These are phyloP conservation scores for Backusella tuberculispora DNA, from an alignment of 192 early-diverging fungal species.

Conservation along the genomic window DNA sequence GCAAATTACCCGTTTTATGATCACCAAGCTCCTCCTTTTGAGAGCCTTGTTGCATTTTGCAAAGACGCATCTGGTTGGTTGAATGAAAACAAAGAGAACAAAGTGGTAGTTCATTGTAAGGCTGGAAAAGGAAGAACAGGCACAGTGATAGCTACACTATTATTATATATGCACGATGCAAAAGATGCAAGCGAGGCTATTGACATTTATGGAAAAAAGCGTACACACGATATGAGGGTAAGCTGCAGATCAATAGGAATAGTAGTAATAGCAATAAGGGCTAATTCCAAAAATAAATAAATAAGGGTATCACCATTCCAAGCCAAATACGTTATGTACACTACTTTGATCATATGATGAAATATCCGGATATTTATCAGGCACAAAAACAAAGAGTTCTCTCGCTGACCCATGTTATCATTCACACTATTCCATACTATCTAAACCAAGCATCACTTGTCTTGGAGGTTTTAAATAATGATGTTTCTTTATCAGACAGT, in stretches of 20 bases:
- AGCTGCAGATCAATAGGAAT: not conserved
- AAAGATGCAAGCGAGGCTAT: slow-evolving; percentile 46
- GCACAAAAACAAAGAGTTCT: slow-evolving; percentile 20
- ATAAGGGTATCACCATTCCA: slow-evolving; percentile 59
- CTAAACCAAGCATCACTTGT: not conserved
- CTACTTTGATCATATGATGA: slow-evolving; percentile 51
- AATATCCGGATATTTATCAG: slow-evolving; percentile 29
- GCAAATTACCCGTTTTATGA: slow-evolving; percentile 57
- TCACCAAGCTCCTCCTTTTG: slow-evolving; percentile 58
- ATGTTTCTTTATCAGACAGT: not conserved
- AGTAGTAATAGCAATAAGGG: not conserved
- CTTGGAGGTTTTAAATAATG: not conserved
- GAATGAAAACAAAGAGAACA: slow-evolving; percentile 39
- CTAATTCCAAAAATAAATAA: not conserved
- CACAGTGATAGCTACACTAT: slow-evolving; percentile 53
- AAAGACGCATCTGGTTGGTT: slow-evolving; percentile 56
- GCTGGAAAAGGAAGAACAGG: slow-evolving; percentile 72
- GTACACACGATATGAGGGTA: slow-evolving; percentile 54
- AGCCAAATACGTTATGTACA: slow-evolving; percentile 59
- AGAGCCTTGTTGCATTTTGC: slow-evolving; percentile 51
- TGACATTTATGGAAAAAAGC: slow-evolving; percentile 46
- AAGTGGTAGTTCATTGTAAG: slow-evolving; percentile 65
- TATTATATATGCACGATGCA: slow-evolving; percentile 46
- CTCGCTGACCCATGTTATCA: slow-evolving; percentile 32
- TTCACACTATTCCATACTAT: slow-evolving; percentile 19